These are phyloP conservation scores for Pinus tabuliformis DNA, from an alignment of 75 land plant genomes.

Conservation along the genomic window DNA sequence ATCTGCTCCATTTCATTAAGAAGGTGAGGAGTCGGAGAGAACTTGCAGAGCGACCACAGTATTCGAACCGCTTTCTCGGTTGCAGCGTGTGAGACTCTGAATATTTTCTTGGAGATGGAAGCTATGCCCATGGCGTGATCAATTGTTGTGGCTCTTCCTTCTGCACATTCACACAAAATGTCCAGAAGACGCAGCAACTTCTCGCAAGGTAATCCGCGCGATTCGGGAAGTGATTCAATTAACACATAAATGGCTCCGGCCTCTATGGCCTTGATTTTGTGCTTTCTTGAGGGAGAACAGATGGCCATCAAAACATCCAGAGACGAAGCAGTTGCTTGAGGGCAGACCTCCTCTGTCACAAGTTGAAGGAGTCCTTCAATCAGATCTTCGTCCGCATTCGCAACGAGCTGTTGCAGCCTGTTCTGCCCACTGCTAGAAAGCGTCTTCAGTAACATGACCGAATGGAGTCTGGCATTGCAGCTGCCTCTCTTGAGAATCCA, in stretches of 20 bases:
- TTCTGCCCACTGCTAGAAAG: conserved; percentile 10
- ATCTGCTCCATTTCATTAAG: conserved; percentile 39
- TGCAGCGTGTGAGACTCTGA: conserved; percentile 11
- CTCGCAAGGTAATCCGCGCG: conserved; percentile 8
- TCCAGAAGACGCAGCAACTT: conserved; percentile 18
- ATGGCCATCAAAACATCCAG: conserved; percentile 26
- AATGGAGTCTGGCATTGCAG: conserved; percentile 26
- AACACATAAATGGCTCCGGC: conserved; percentile 26
- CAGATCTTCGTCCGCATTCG: conserved; percentile 18
- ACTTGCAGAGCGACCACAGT: conserved; percentile 21
- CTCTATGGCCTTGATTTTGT: conserved; percentile 16
- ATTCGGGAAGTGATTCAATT: conserved; percentile 26
- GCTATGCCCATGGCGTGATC: conserved; percentile 23
- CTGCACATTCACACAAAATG: conserved; percentile 18
- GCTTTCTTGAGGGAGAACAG: background rate
- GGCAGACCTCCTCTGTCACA: conserved; percentile 36
- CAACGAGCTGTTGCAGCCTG: conserved; percentile 6
- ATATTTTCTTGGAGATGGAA: conserved; percentile 17
- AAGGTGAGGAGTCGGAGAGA: conserved; percentile 17
- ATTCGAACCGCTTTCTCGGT: conserved; percentile 13
- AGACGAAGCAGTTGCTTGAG: conserved; percentile 25
- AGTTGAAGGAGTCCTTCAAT: conserved; percentile 40
- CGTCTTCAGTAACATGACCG: conserved; percentile 28
- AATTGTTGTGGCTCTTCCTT: conserved; percentile 27
- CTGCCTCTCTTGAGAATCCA: conserved; percentile 32